These are phyloP conservation scores for Coemansia sp. DNA, from an alignment of 192 early-diverging fungal genomes.

Conservation along the genomic window DNA sequence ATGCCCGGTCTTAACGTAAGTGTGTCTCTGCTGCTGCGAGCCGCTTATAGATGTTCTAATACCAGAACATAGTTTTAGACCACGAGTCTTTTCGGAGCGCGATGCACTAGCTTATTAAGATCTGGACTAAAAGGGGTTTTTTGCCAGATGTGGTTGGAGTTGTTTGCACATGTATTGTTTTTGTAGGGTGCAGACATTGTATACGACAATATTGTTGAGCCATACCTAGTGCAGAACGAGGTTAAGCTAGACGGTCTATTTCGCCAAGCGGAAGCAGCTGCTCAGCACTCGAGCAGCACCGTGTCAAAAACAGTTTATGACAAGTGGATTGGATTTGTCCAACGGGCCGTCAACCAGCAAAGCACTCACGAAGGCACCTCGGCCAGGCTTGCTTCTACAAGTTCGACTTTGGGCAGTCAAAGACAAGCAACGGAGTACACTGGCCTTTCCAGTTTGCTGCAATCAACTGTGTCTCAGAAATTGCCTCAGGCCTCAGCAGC, in stretches of 20 bases:
- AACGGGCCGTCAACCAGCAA: constrained; percentile 27
- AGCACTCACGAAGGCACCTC: not conserved
- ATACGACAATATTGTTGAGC: constrained; percentile 49
- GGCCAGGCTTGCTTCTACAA: no score
- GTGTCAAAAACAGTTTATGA: constrained; percentile 45
- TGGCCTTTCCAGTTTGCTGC: constrained; percentile 22
- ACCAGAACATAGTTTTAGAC: not conserved
- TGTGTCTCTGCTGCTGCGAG: not conserved
- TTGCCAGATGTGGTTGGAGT: not conserved
- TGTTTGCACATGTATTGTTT: not conserved
- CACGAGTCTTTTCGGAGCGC: not conserved
- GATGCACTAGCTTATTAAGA: no score
- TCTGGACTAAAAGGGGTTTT: no score
- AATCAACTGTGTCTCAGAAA: constrained; percentile 26
- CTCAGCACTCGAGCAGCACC: constrained; percentile 32
- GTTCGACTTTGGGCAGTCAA: no score
- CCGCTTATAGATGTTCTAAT: not conserved
- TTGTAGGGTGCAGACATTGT: constrained; percentile 45
- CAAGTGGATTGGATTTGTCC: constrained; percentile 47
- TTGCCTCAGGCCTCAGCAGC: constrained; percentile 31
- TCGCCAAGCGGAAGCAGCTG: constrained; percentile 36
- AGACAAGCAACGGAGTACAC: no score
- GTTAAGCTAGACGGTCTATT: constrained; percentile 33
- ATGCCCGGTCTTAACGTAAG: constrained; percentile 51
- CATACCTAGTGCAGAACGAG: constrained; percentile 39